Evolutionary conservation across 139 green algal genomes (phyloP).

Genomic region (Raphidocelis subcapitata): DNA sequence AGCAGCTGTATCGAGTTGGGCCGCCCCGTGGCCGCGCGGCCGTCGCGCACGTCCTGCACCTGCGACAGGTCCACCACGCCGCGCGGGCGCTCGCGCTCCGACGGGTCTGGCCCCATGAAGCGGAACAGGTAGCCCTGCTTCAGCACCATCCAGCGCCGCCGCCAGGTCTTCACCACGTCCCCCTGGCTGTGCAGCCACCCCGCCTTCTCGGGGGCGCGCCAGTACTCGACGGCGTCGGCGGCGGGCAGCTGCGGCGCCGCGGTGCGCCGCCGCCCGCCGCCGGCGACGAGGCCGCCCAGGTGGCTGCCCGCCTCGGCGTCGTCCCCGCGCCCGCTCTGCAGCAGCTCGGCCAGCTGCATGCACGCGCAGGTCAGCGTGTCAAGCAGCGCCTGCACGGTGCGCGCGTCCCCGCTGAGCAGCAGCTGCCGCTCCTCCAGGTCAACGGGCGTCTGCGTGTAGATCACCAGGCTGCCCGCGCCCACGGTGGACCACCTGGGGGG

Average conservation of each 20-base stretch:
- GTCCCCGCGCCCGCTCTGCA: conserved; percentile 61
- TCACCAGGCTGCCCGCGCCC: conserved; percentile 56
- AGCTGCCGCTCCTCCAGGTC: conserved; percentile 84
- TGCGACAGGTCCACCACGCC: conserved; percentile 85
- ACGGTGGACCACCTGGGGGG: conserved; percentile 45
- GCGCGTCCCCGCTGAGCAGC: conserved; percentile 63
- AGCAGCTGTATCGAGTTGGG: conserved; percentile 82
- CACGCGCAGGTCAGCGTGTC: conserved; percentile 87
- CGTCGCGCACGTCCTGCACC: conserved; percentile 73
- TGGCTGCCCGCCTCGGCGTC: conserved; percentile 58
- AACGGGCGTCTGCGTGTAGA: conserved; percentile 78
- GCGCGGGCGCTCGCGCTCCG: conserved; percentile 64
- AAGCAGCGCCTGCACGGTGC: conserved; percentile 64
- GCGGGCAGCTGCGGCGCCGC: conserved; percentile 59
- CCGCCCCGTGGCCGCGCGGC: conserved; percentile 50
- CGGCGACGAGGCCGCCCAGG: conserved; percentile 46
- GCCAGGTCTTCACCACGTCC: conserved; percentile 86
- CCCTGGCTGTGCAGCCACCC: conserved; percentile 90
- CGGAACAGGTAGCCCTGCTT: conserved; percentile 89
- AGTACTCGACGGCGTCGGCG: conserved; percentile 89
- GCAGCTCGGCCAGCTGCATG: conserved; percentile 87
- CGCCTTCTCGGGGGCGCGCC: conserved; percentile 75
- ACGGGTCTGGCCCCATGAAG: conserved; percentile 71
- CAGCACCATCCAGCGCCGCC: conserved; percentile 91
- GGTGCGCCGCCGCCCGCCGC: too few relatives aligned